Percentiles rank a stretch among this genome's conserved stretches.
phyloP scores from a whole-genome alignment of 805 yeast genomes.

The Zygosaccharomyces bailii region DNA sequence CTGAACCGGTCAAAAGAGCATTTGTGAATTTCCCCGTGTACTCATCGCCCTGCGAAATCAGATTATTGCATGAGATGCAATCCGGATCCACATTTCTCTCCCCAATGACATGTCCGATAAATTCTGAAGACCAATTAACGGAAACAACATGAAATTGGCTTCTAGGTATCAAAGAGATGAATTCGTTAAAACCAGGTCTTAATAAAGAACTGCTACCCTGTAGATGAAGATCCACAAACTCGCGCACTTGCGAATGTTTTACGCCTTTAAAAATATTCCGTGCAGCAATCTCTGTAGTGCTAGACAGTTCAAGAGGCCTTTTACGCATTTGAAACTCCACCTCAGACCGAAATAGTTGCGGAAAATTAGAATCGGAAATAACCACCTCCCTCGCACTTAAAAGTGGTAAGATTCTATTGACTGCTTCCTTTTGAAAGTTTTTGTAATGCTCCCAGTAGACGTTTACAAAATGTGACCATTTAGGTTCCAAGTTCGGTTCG shows the following conservation, averaged over 20 bases:
- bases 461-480: slow-evolving; percentile 29
- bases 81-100: slow-evolving; percentile 4
- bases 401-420: slow-evolving; percentile 17
- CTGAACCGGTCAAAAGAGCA: slow-evolving; percentile 28
- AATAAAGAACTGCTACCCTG: slow-evolving; percentile 9
- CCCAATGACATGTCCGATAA: slow-evolving; percentile 23
- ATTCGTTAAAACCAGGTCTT: slow-evolving; percentile 20
- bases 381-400: slow-evolving; percentile 1
- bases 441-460: slow-evolving; percentile 23
- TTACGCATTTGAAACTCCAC: slow-evolving; percentile 17
- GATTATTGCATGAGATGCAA: slow-evolving; percentile 27
- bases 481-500: slow-evolving; percentile 19
- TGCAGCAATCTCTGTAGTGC: slow-evolving; percentile 25
- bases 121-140: slow-evolving; percentile 33
- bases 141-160: slow-evolving; percentile 26
- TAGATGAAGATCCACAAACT: slow-evolving; percentile 11
- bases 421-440: slow-evolving; percentile 7
- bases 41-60: slow-evolving; percentile 9
- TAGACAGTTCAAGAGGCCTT: slow-evolving; percentile 25
- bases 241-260: slow-evolving; percentile 14
- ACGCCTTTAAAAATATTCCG: slow-evolving; percentile 22
- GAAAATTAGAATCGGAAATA: slow-evolving; percentile 16
- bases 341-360: slow-evolving; percentile 18
- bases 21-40: slow-evolving; percentile 30
- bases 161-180: slow-evolving; percentile 7